Base-by-base conservation (phyloP, 2,329 filamentous ascomycete genomes). In the Curvularia verruculosa region DNA sequence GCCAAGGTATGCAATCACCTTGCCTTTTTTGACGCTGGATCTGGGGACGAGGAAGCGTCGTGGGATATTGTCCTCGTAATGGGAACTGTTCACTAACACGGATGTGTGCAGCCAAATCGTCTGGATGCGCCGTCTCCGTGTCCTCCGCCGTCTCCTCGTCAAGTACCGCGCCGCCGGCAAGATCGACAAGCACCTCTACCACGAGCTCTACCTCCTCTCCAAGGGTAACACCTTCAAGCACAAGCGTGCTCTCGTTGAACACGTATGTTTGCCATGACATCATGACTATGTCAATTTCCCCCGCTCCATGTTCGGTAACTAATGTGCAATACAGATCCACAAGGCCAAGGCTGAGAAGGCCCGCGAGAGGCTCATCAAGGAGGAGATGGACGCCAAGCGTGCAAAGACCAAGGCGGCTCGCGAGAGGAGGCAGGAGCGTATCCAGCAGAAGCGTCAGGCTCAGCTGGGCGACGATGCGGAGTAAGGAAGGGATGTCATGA, bases 201-300 rank as follows among this genome's bases (percentile, higher is more conserved):
- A 99, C 89, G 93, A 98, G 86, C 92, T 99, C 74, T 99, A 99
- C 89, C 95, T 97, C 84, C 86, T 96, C 81, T 95, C 91, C 89
- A 99, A 99, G 93, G 96, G 95, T 96, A 99, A 99, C 90, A 94
- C 95, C 82, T 99, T 99, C 91, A 99, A 99, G 93, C 95, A 99
- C 92, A 99, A 98, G 93, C 90, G 95, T 84, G 95, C 93, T 79
- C 89, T 99, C 77, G 92, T 99, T 81, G 95, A 99, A 89, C 95
- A 99, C 87, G 95, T 99, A 96, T 79, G 95, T 92, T 54, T 54
- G 56, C 56, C 61, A 74, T 75, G 71, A 75, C 70, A 75, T 75
- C 70, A 77, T 75, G 66, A 74, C 57, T 69, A 57, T 59, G 52
- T 66, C 64, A 63, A 50, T 8, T 37, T 26, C 49, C 59, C 63